Evolutionary conservation across 1,284 basidiomycete species (phyloP), one percentile per base, ranked within the genome.

Genomic region (Fomitopsis schrenkii): DNA sequence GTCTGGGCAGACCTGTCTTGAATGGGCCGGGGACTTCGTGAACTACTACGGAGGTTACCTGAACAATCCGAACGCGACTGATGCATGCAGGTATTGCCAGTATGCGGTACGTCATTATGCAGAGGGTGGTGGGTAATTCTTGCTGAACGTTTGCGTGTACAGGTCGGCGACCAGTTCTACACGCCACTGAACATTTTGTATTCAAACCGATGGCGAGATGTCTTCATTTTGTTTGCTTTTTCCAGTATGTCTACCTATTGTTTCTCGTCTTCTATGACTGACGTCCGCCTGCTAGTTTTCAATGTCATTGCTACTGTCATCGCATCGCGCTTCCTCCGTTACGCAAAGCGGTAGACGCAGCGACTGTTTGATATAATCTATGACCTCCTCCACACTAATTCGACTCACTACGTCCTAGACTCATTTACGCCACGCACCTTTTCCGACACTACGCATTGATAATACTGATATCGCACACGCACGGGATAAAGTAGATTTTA

Each of bases 311-410:
- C 85, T 28, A 90, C 92, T 0, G 82, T 93, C 55, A 67, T 70
- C 44, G 91, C 91, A 2, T 93, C 92, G 35, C 82, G 88, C 22
- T 90, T 86, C 78, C 79, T 95, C 56, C 83, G 88, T 53, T 92
- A 85, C 65, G 83, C 87, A 9, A 89, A 83, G 70, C 85, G 86
- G 60, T 88, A 72, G 67, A 33, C 19, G 10, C 17, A 1, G 17
- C 5, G 45, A 42, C 19, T 17, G 22, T 17, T 28, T 58, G 48
- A n/a, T 15, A 5, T 22, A 28, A 35, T 42, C 41, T 33, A 53
- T 50, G n/a, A 55, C 12, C n/a, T 46, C 41, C 19, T n/a, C 33
- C 2, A 5, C 28, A 15, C 26, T 22, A 17, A 30, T 33, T 28
- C 17, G 48, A 15, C 15, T 50, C 48, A 50, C 5, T 26, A 22